Base-by-base conservation (phyloP, 345 rosid species). In the Boechera stricta region DNA sequence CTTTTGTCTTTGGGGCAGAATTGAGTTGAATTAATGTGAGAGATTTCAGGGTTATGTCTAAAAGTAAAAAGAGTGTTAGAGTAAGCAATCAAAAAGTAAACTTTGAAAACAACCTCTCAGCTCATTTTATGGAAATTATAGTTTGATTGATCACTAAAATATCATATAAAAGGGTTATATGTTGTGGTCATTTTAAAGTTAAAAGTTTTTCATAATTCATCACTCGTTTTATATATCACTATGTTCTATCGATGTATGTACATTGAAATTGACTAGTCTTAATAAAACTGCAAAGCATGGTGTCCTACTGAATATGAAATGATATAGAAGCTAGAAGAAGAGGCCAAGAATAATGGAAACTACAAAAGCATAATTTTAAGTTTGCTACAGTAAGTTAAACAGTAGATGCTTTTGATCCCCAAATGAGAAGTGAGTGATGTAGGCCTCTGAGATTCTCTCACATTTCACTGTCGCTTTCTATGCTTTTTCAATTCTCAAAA, bases 21-120 rank as follows among this genome's bases (percentile, higher is more conserved):
- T 41, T 13, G 31, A 10, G 15, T 10, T 29, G 35, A 67, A n/a
- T 26, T 31, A 58, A 61, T 15, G 64, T 52, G 64, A 69, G 74
- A 38, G 38, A 21, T 47, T 66, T 66, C 57, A 57, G 51, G 72
- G 32, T 26, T 54, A 36, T 45, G 65, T n/a, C 72, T 24, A 15
- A 2, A 49, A 48, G 38, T 47, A 67, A 60, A 66, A 75, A 57
- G 69, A 72, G 32, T 49, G 31, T 48, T 26, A 12, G 38, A 76
- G 32, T 32, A 52, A 42, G 55, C 56, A 69, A 69, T 62, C 21
- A 33, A 62, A 44, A 62, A 62, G 71, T 44, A 64, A 57, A 54
- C 45, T 26, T 29, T 64, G 80, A 77, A 77, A 77, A 71, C 76
- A 77, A 64, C 80, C 21, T 26, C 66, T 72, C 60, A 77, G 15